Percentiles rank a stretch among this genome's conserved stretches.
Conservation (phyloP, 2,329 filamentous ascomycete genomes). For the Byssochlamys sp. region DNA sequence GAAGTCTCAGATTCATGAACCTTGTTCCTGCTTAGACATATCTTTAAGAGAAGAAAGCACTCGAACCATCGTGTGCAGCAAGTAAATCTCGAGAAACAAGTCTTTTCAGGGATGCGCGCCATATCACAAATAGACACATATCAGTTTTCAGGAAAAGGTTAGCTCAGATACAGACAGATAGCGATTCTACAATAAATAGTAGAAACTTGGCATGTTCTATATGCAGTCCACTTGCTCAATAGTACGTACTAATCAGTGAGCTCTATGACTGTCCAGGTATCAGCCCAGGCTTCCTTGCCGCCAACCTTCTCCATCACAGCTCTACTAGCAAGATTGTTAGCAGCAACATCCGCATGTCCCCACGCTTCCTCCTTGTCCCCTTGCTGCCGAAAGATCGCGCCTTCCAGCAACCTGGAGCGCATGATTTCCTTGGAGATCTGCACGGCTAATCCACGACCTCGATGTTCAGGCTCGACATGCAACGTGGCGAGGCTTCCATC, state of each 20-base stretch:
- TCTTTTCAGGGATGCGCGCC: too few relatives aligned
- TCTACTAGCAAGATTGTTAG: slow-evolving; percentile 27
- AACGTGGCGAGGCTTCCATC: slow-evolving; percentile 31
- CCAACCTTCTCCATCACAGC: slow-evolving; percentile 39
- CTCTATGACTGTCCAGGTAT: slow-evolving; percentile 31
- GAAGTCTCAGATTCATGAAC: too few relatives aligned
- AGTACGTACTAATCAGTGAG: slow-evolving; percentile 7
- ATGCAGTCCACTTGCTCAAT: background rate
- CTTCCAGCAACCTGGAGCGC: slow-evolving; percentile 15
- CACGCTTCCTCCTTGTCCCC: slow-evolving; percentile 13
- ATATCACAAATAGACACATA: too few relatives aligned
- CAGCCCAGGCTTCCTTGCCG: slow-evolving; percentile 24
- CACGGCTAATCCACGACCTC: slow-evolving; percentile 27
- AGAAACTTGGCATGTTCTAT: background rate
- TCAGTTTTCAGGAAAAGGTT: background rate
- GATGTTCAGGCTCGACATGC: slow-evolving; percentile 35
- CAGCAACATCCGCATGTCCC: slow-evolving; percentile 31
- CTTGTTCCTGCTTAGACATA: too few relatives aligned
- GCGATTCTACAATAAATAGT: background rate
- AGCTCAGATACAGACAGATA: background rate
- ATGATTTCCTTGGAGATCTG: slow-evolving; percentile 24
- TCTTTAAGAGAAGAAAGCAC: too few relatives aligned
- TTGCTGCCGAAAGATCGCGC: slow-evolving; percentile 11
- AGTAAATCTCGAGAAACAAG: too few relatives aligned
- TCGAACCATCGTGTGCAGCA: too few relatives aligned